Conservation (phyloP, 2,329 filamentous ascomycete genomes). For the Colletotrichum sp. region DNA sequence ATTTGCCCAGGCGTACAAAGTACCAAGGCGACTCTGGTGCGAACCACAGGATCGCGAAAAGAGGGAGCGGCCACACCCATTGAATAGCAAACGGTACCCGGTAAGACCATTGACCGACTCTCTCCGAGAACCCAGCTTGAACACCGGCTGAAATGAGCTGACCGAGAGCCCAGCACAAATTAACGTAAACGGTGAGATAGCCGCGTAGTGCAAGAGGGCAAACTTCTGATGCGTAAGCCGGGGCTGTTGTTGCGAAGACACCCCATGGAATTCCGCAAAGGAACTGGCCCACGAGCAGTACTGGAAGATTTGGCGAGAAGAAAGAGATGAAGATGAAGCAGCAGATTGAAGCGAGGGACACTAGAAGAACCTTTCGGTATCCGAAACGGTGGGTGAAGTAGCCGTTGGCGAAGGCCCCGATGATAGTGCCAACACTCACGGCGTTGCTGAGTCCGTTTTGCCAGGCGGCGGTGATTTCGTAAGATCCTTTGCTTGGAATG, state of each 20-base stretch:
- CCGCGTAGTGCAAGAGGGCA: conserved; percentile 41
- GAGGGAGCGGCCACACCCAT: conserved; percentile 25
- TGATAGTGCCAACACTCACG: conserved; percentile 48
- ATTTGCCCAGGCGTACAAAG: background rate
- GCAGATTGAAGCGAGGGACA: conserved; percentile 39
- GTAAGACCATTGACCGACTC: conserved; percentile 26
- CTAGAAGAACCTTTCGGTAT: conserved; percentile 48
- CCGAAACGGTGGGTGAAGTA: conserved; percentile 47
- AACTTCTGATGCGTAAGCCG: conserved; percentile 52
- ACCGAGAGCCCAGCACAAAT: background rate
- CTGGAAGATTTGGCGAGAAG: conserved; percentile 42
- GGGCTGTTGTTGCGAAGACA: conserved; percentile 47
- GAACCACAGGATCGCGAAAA: conserved; percentile 6
- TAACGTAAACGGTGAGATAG: conserved; percentile 33
- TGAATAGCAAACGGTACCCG: conserved; percentile 30
- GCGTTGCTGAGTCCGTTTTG: conserved; percentile 52
- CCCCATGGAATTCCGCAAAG: conserved; percentile 53
- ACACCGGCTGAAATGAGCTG: conserved; percentile 27
- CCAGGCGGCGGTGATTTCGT: conserved; percentile 53
- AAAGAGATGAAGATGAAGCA: conserved; percentile 52
- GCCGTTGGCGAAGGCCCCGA: conserved; percentile 53
- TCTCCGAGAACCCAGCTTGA: conserved; percentile 29
- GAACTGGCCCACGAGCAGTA: conserved; percentile 47
- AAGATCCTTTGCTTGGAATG: conserved; percentile 16
- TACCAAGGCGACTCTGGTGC: conserved; percentile 7